These are phyloP conservation scores for Pleodorina starrii DNA, from an alignment of 139 green algal species.

Conservation along the genomic window DNA sequence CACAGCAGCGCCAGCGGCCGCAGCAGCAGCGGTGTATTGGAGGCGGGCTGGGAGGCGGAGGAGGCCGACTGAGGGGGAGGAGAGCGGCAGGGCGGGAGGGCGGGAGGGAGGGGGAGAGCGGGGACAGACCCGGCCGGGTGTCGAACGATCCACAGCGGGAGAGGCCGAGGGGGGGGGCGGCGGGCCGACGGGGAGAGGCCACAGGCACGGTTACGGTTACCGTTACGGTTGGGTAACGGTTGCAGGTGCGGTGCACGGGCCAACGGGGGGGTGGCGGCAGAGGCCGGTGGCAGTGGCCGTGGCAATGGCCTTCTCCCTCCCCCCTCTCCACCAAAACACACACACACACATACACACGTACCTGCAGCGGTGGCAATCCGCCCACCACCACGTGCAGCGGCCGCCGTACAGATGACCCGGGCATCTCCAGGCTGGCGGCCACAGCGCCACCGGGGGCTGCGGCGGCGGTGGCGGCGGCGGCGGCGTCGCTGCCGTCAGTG, in stretches of 20 bases:
- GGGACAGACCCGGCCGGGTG: neutral
- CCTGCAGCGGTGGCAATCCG: conserved; percentile 19
- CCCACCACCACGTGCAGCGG: conserved; percentile 75
- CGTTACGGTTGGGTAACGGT: no score
- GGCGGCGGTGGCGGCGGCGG: conserved; percentile 50
- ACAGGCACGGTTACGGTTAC: no score
- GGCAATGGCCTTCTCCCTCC: no score
- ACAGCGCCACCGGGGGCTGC: conserved; percentile 34
- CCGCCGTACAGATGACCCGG: conserved; percentile 61
- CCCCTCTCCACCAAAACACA: neutral
- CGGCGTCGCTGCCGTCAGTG: conserved; percentile 40
- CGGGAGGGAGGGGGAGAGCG: neutral
- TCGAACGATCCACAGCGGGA: neutral
- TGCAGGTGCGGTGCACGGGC: no score
- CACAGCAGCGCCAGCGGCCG: conserved; percentile 49
- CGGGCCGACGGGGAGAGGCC: no score
- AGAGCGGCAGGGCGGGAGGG: neutral
- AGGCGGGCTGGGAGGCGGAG: neutral
- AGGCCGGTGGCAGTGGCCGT: no score
- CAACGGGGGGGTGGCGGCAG: no score
- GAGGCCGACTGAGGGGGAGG: neutral
- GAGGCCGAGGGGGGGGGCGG: no score
- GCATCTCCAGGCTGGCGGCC: conserved; percentile 54
- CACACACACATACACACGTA: neutral
- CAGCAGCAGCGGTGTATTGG: neutral